Conservation (phyloP, 805 yeast genomes). For the Hanseniaspora meyeri region DNA sequence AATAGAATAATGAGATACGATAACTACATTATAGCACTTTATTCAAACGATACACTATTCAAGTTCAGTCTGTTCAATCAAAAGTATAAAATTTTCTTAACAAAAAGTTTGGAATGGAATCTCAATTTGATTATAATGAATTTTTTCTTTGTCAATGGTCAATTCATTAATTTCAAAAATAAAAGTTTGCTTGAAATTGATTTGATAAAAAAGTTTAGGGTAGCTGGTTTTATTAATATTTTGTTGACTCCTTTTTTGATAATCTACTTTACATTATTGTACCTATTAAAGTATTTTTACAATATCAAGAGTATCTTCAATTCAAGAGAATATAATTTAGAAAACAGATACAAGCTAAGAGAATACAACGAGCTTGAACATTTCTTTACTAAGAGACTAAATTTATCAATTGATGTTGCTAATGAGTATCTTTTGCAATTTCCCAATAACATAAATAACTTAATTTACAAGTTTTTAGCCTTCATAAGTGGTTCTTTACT, state of each 20-base stretch:
- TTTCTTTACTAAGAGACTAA: conserved; percentile 66
- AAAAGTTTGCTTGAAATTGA: conserved; percentile 57
- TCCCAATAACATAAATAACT: conserved; percentile 62
- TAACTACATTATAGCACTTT: conserved; percentile 80
- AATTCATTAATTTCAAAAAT: conserved; percentile 51
- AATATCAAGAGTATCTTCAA: conserved; percentile 61
- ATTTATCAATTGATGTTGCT: conserved; percentile 67
- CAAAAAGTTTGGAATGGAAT: conserved; percentile 91
- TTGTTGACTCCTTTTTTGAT: conserved; percentile 77
- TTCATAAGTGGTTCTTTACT: conserved; percentile 82
- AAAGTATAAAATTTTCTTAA: conserved; percentile 35
- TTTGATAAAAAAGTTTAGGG: conserved; percentile 61
- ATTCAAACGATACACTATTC: conserved; percentile 21
- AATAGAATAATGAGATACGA: conserved; percentile 93
- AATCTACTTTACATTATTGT: conserved; percentile 64
- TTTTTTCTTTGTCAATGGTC: conserved; percentile 26
- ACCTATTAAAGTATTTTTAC: conserved; percentile 82
- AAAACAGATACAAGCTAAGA: conserved; percentile 88
- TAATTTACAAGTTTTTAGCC: conserved; percentile 46
- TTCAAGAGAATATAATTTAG: conserved; percentile 76
- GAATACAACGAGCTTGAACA: conserved; percentile 91
- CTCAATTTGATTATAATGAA: conserved; percentile 77
- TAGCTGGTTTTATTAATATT: conserved; percentile 79
- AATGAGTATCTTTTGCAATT: conserved; percentile 77
- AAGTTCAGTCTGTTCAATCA: conserved; percentile 1